Conservation (phyloP, 148 eudicot species). For the Talinum fruticosum region DNA sequence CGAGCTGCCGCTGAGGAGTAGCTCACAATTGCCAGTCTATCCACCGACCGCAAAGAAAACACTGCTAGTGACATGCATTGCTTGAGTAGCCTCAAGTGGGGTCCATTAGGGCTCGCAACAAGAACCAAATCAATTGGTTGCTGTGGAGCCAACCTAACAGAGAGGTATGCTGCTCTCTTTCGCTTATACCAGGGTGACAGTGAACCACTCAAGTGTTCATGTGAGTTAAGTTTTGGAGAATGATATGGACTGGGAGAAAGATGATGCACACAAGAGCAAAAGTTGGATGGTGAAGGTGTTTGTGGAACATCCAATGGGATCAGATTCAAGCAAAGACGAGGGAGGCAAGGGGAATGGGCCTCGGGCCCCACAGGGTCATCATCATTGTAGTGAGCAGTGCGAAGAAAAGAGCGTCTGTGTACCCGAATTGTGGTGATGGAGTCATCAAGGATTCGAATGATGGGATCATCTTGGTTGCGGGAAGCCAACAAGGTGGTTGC, state of each 20-base stretch:
- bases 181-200: conserved; percentile 32
- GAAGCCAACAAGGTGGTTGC: conserved; percentile 49
- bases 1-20: conserved; percentile 82
- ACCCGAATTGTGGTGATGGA: conserved; percentile 71
- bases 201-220: conserved; percentile 28
- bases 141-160: conserved; percentile 53
- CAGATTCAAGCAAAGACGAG: conserved; percentile 58
- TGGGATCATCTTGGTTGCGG: conserved; percentile 57
- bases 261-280: conserved; percentile 32
- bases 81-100: conserved; percentile 83
- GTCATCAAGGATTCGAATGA: conserved; percentile 69
- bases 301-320: conserved; percentile 32
- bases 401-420: conserved; percentile 71
- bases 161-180: conserved; percentile 45
- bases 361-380: conserved; percentile 78
- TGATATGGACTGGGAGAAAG: conserved; percentile 26
- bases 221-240: conserved; percentile 25
- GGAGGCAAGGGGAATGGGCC: conserved; percentile 34
- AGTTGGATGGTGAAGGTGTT: conserved; percentile 30
- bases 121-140: conserved; percentile 75
- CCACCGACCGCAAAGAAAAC: conserved; percentile 64
- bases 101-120: conserved; percentile 79
- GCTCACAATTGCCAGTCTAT: conserved; percentile 78
- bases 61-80: conserved; percentile 75
- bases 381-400: conserved; percentile 71